Evolutionary conservation across 352 stramenopile genomes (phyloP).

Genomic region (Globisporangium acanthophoron): DNA sequence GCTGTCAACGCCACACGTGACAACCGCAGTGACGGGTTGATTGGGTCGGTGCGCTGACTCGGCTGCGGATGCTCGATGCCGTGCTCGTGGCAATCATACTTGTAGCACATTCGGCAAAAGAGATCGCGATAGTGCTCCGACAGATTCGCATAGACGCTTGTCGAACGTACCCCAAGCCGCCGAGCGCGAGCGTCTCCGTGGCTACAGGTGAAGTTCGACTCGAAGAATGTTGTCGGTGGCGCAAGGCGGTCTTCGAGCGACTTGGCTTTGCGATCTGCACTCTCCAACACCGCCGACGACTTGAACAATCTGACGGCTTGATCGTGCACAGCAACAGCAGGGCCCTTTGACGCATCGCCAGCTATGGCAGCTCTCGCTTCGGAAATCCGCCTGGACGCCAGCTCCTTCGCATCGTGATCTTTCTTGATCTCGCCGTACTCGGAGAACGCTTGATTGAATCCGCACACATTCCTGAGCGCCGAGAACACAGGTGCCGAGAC

Average conservation of each 20-base stretch:
- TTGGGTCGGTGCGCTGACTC: conserved; percentile 45
- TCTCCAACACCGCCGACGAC: conserved; percentile 26
- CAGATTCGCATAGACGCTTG: conserved; percentile 60
- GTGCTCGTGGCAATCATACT: conserved; percentile 90
- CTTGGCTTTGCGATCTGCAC: conserved; percentile 8
- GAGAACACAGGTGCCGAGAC: conserved; percentile 50
- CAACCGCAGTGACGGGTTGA: conserved; percentile 43
- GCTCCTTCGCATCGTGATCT: conserved; percentile 30
- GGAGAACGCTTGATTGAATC: conserved; percentile 51
- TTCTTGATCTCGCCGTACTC: conserved; percentile 77
- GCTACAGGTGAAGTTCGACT: conserved; percentile 42
- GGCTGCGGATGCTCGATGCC: conserved; percentile 78
- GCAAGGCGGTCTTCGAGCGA: conserved; percentile 37
- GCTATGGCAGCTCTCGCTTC: conserved; percentile 21
- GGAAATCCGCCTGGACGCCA: conserved; percentile 34
- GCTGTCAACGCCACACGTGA: conserved; percentile 22
- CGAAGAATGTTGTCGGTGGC: conserved; percentile 53
- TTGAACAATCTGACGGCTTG: conserved; percentile 25
- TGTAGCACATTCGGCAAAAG: conserved; percentile 91
- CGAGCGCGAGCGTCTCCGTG: conserved; percentile 4
- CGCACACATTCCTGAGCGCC: conserved; percentile 48
- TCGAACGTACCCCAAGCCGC: conserved; percentile 21
- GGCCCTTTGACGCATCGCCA: conserved; percentile 5
- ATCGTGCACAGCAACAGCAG: background rate
- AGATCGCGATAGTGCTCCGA: conserved; percentile 88